phyloP scores from a whole-genome alignment of 352 stramenopile genomes.

The Globisporangium apiculatum region DNA sequence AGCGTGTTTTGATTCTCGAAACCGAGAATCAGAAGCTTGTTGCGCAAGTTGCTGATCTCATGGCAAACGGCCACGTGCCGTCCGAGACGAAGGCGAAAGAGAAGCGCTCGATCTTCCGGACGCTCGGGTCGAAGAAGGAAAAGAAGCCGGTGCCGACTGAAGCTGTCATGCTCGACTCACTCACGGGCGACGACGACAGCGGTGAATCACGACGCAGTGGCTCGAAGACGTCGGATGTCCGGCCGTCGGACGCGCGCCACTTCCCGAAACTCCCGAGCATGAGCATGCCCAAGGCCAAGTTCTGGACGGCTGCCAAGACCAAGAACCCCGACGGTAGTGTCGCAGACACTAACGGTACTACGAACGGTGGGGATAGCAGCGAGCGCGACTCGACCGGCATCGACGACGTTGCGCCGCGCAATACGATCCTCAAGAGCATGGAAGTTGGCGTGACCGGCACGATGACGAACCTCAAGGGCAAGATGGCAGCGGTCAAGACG shows the following conservation, averaged over 20 bases:
- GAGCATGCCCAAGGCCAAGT: constrained; percentile 61
- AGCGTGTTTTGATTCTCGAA: constrained; percentile 62
- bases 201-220: constrained; percentile 13
- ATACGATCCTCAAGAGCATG: constrained; percentile 76
- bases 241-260: constrained; percentile 38
- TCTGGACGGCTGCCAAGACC: constrained; percentile 41
- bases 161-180: constrained; percentile 63
- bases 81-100: constrained; percentile 46
- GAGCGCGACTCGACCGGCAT: constrained; percentile 28
- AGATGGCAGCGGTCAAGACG: constrained; percentile 70
- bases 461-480: constrained; percentile 78
- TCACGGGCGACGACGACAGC: constrained; percentile 65
- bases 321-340: constrained; percentile 45
- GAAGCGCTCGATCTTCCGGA: constrained; percentile 80
- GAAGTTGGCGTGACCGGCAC: constrained; percentile 60
- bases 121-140: constrained; percentile 80
- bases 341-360: constrained; percentile 24
- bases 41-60: constrained; percentile 39
- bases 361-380: constrained; percentile 10
- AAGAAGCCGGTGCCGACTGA: constrained; percentile 26
- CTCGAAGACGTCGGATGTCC: constrained; percentile 42
- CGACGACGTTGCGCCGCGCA: constrained; percentile 42
- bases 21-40: constrained; percentile 68
- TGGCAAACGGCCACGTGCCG: constrained; percentile 30
- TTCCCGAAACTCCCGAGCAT: constrained; percentile 60